Evolutionary conservation across 2,329 filamentous ascomycete species (phyloP).

Genomic region (Epichloe sp.): DNA sequence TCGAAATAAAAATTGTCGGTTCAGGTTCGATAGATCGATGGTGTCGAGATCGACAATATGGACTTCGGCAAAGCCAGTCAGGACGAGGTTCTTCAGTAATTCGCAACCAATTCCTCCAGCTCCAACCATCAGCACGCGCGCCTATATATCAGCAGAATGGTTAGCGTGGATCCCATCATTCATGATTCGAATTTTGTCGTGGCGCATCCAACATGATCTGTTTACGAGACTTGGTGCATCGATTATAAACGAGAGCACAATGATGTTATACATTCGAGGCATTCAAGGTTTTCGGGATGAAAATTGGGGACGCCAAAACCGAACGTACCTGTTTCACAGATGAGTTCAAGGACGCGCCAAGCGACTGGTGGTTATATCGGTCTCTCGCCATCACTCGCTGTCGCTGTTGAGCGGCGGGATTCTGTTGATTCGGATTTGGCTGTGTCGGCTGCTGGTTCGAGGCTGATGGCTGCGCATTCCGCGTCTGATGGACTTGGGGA

Average conservation of each 20-base stretch:
- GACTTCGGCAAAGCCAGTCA: constrained; percentile 83
- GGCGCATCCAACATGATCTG: neutral
- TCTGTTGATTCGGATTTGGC: constrained; percentile 8
- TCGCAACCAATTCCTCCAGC: constrained; percentile 97
- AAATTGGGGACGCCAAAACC: constrained; percentile 1
- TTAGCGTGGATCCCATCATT: neutral
- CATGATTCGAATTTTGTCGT: too few species aligned
- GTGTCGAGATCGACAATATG: constrained; percentile 96
- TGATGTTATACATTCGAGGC: neutral
- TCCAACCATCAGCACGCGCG: constrained; percentile 83
- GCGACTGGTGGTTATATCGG: constrained; percentile 48
- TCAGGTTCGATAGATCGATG: constrained; percentile 94
- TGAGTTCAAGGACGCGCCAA: constrained; percentile 50
- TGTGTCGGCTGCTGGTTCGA: constrained; percentile 4
- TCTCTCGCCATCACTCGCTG: constrained; percentile 30
- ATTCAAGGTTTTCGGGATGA: neutral
- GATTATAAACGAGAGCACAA: neutral
- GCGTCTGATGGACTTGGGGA: neutral
- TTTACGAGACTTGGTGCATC: neutral
- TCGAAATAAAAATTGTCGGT: constrained; percentile 92
- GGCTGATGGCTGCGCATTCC: constrained; percentile 8
- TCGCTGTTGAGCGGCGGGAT: constrained; percentile 14
- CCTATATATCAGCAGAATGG: constrained; percentile 32
- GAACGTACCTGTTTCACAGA: constrained; percentile 53
- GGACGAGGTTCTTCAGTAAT: constrained; percentile 88